These are phyloP conservation scores for Exophiala viscosa DNA, from an alignment of 2,329 filamentous ascomycete genomes.

Conservation along the genomic window DNA sequence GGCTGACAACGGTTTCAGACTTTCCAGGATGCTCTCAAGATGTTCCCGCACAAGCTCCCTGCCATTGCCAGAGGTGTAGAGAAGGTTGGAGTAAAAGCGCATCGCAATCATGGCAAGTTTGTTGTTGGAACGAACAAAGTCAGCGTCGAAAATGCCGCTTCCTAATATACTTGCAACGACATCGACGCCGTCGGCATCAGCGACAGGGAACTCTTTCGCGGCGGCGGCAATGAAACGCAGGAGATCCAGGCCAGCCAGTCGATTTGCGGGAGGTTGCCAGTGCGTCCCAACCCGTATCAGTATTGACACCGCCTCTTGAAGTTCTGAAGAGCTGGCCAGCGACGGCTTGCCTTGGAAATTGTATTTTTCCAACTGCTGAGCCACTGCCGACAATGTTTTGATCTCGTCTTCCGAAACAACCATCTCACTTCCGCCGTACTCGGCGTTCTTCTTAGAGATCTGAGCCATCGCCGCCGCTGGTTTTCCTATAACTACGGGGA, in stretches of 20 bases:
- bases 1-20: constrained; percentile 61
- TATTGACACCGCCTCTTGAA: constrained; percentile 48
- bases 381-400: constrained; percentile 57
- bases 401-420: constrained; percentile 72
- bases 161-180: constrained; percentile 59
- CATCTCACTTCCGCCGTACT: constrained; percentile 69
- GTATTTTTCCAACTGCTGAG: constrained; percentile 57
- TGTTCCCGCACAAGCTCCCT: constrained; percentile 58
- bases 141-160: constrained; percentile 55
- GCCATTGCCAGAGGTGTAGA: constrained; percentile 66
- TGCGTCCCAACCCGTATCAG: constrained; percentile 68
- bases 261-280: constrained; percentile 72
- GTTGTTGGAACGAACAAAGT: constrained; percentile 68
- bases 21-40: constrained; percentile 59
- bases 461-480: constrained; percentile 69
- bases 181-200: constrained; percentile 53
- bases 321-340: constrained; percentile 34
- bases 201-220: constrained; percentile 61
- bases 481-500: constrained; percentile 73
- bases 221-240: constrained; percentile 75
- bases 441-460: constrained; percentile 66
- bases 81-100: constrained; percentile 78
- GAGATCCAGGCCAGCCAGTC: constrained; percentile 80
- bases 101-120: constrained; percentile 71
- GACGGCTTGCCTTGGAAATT: constrained; percentile 29